These are phyloP conservation scores for Hymenoscyphus fructigenus DNA, from an alignment of 2,329 filamentous ascomycete genomes.

Conservation along the genomic window DNA sequence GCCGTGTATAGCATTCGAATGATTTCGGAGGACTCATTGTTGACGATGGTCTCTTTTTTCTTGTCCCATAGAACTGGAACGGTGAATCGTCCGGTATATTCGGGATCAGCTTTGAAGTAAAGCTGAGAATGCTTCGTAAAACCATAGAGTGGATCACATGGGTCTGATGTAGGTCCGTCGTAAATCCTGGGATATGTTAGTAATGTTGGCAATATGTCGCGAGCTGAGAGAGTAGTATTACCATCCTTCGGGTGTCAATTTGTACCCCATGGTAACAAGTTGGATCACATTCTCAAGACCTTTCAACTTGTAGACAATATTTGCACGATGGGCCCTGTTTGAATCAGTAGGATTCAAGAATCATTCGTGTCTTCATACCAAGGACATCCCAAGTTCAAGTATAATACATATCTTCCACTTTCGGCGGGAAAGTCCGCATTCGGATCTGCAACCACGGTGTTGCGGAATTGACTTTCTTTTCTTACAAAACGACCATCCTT, in stretches of 20 bases:
- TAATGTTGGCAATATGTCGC: slow-evolving; percentile 54
- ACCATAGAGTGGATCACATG: slow-evolving; percentile 55
- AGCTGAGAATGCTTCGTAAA: slow-evolving; percentile 43
- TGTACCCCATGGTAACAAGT: slow-evolving; percentile 47
- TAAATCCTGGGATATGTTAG: slow-evolving; percentile 58
- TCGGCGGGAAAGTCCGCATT: slow-evolving; percentile 60
- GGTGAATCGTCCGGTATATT: slow-evolving; percentile 66
- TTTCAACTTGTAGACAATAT: slow-evolving; percentile 87
- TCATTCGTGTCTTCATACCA: background rate
- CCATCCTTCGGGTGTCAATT: slow-evolving; percentile 65
- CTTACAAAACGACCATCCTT: too few relatives aligned
- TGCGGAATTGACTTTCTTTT: too few relatives aligned
- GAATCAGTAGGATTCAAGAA: background rate
- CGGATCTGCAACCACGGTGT: background rate
- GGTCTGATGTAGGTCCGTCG: slow-evolving; percentile 57
- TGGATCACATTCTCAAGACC: slow-evolving; percentile 81
- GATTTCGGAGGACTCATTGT: slow-evolving; percentile 78
- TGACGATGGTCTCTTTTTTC: slow-evolving; percentile 66
- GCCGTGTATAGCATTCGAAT: slow-evolving; percentile 74
- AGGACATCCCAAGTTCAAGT: slow-evolving; percentile 60
- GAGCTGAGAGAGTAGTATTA: slow-evolving; percentile 62
- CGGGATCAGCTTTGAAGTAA: slow-evolving; percentile 62
- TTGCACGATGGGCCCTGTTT: slow-evolving; percentile 63
- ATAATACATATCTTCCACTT: slow-evolving; percentile 88
- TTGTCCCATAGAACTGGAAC: slow-evolving; percentile 67